Evolutionary conservation across 2,329 filamentous ascomycete species (phyloP).

Genomic region (Penicillium olsonii): DNA sequence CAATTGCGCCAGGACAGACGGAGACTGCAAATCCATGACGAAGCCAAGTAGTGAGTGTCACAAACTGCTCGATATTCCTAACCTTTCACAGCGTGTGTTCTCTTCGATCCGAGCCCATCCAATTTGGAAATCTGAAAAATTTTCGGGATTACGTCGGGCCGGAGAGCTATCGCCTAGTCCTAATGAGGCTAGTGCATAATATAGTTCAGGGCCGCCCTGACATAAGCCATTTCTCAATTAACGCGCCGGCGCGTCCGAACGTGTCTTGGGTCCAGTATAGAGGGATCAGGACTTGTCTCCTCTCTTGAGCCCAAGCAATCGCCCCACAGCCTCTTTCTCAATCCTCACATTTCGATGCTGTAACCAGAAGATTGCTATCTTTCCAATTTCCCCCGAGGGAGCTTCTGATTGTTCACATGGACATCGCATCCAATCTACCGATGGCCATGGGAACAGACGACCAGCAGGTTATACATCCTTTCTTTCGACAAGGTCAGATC

Average conservation of each 20-base stretch:
- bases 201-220: constrained; percentile 14
- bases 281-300: not conserved
- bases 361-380: not conserved
- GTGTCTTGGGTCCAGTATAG: constrained; percentile 18
- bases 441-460: constrained; percentile 43
- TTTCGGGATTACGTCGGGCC: constrained; percentile 36
- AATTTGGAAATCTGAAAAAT: constrained; percentile 38
- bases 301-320: not conserved
- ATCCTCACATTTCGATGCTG: constrained; percentile 6
- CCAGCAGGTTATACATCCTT: constrained; percentile 43
- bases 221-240: constrained; percentile 17
- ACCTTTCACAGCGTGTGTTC: constrained; percentile 21
- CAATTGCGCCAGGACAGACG: constrained; percentile 48
- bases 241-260: constrained; percentile 23
- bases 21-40: constrained; percentile 47
- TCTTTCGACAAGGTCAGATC: constrained; percentile 42
- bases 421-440: constrained; percentile 24
- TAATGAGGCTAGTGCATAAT: constrained; percentile 10
- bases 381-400: constrained; percentile 20
- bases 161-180: constrained; percentile 16
- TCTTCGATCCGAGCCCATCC: constrained; percentile 18
- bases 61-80: constrained; percentile 8
- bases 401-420: constrained; percentile 27
- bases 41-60: constrained; percentile 8
- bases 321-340: not conserved